Conservation (phyloP, 768 basidiomycete genomes). For the Macrolepiota albuminosa region DNA sequence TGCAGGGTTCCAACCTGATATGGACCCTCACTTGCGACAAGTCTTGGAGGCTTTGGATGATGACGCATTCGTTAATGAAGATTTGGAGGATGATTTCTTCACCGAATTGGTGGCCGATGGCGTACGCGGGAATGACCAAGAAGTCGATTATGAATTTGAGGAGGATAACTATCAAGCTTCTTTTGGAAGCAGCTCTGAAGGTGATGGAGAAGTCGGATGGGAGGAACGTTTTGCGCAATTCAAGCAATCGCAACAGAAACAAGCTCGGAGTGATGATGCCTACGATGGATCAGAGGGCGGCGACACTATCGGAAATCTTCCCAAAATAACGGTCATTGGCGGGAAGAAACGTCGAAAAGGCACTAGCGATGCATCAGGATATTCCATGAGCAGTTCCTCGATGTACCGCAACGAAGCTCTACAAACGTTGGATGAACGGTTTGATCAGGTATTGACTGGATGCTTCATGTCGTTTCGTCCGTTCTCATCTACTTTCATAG, state of each 20-base stretch:
- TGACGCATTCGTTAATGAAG: constrained; percentile 86
- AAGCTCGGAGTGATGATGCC: constrained; percentile 43
- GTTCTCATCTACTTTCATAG: constrained; percentile 21
- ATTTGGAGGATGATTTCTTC: constrained; percentile 73
- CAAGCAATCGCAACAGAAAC: constrained; percentile 55
- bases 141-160: constrained; percentile 60
- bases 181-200: constrained; percentile 12
- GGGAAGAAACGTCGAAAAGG: constrained; percentile 70
- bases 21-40: constrained; percentile 95
- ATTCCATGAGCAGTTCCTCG: constrained; percentile 96
- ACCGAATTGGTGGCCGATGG: constrained; percentile 66
- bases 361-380: constrained; percentile 84
- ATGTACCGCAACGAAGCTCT: constrained; percentile 92
- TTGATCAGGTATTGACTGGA: constrained; percentile 67
- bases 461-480: background rate
- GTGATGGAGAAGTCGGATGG: constrained; percentile 44
- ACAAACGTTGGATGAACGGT: constrained; percentile 85
- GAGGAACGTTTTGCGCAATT: constrained; percentile 78
- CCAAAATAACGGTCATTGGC: constrained; percentile 71
- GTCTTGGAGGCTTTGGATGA: constrained; percentile 92
- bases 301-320: constrained; percentile 79
- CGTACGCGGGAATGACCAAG: constrained; percentile 58
- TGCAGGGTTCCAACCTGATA: constrained; percentile 87
- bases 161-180: constrained; percentile 40
- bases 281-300: constrained; percentile 57